Evolutionary conservation across 306 rosid species (phyloP), one percentile per base, ranked within the genome.

Genomic region (Casuarina glauca): DNA sequence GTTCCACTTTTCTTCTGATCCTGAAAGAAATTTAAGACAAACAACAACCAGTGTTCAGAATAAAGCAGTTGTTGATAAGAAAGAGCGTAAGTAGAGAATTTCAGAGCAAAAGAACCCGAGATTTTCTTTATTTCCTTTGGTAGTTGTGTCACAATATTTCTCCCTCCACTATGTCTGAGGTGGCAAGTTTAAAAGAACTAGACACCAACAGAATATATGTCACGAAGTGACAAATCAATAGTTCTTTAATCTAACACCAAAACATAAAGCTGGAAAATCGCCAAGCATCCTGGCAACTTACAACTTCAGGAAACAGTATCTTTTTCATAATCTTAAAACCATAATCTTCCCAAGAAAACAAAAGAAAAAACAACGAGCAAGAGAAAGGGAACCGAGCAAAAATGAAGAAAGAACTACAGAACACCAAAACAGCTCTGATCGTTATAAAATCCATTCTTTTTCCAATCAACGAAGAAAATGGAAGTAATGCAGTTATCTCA

Each of bases 1-100:
- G 93, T 86, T 86, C 93, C 78, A 87, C 91, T 76, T 90, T 93
- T 82, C 91, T 77, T 81, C 87, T 85, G 81, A 95, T 95, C 98
- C 97, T 92, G 89, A 75, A 83, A 78, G 64, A 41, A 78, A 84
- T 51, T 71, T 45, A 75, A 75, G 52, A 85, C 3, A 61, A 79
- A 74, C 6, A 61, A 77, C 35, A 36, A 76, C n/a, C 41, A 46
- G 50, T 77, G 77, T 32, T 74, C 4, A 75, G 67, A 54, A 55
- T 62, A 57, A 70, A 62, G 55, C 74, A 70, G 75, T 9, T n/a
- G 1, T n/a, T 20, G 53, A 4, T 3, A 32, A 6, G 32, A 12
- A 20, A 9, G 39, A 4, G 32, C 44, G 12, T n/a, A 63, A 16
- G 46, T 7, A 51, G 8, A 55, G 5, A 32, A 10, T 9, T 26